These are phyloP conservation scores for Saccharomyces hybrid DNA, from an alignment of 1,139 yeast species.

Conservation along the genomic window DNA sequence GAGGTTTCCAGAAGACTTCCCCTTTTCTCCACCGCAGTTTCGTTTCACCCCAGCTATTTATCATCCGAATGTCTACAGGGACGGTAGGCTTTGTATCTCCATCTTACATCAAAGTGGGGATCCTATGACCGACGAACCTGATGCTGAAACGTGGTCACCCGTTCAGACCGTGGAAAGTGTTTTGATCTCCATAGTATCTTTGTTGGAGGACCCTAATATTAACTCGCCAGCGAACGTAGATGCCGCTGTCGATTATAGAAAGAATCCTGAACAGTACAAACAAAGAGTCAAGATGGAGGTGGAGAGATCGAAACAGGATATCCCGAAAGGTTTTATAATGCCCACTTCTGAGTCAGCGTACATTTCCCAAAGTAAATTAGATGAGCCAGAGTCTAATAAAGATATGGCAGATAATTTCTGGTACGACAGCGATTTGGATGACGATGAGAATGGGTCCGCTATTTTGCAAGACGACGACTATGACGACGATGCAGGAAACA, in stretches of 20 bases:
- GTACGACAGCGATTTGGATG: conserved; percentile 56
- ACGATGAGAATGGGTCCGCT: conserved; percentile 23
- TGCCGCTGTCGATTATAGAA: conserved; percentile 88
- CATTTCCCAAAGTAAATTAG: conserved; percentile 17
- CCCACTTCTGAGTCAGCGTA: conserved; percentile 62
- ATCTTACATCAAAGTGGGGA: conserved; percentile 88
- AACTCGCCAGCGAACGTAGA: conserved; percentile 94
- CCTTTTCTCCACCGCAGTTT: conserved; percentile 86
- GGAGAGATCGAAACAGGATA: conserved; percentile 71
- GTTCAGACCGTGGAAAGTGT: conserved; percentile 94
- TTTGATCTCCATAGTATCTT: conserved; percentile 78
- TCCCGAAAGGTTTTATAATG: conserved; percentile 79
- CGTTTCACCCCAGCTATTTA: conserved; percentile 88
- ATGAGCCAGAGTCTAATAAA: conserved; percentile 33
- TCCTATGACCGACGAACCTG: conserved; percentile 84
- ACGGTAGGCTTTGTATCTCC: conserved; percentile 88
- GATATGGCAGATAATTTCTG: conserved; percentile 81
- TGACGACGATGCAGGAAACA: not conserved
- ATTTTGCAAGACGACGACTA: conserved; percentile 23
- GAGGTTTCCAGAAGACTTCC: conserved; percentile 88
- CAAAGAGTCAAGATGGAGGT: conserved; percentile 78
- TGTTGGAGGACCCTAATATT: conserved; percentile 88
- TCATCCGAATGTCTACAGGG: conserved; percentile 92
- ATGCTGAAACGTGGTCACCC: conserved; percentile 92
- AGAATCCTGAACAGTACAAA: conserved; percentile 72